A percentile compares a stretch with the other conserved stretches of the same genome.
These are phyloP conservation scores for Neopestalotiopsis rosae DNA, from an alignment of 2,329 filamentous ascomycete genomes.

Conservation along the genomic window DNA sequence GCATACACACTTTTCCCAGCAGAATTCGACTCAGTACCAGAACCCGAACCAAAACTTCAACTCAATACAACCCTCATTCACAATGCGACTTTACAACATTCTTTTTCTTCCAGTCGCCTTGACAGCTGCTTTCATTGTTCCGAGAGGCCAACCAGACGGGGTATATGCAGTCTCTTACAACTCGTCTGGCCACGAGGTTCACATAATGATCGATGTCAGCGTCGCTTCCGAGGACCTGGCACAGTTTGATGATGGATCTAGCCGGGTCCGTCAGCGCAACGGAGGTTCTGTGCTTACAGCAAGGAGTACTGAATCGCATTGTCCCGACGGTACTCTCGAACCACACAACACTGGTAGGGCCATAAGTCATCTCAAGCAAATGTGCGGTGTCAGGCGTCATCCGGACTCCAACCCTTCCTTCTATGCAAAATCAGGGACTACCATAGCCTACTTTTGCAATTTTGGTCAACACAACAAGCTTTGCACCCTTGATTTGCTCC, in stretches of 20 bases:
- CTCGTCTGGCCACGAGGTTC: background rate
- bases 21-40: too few species aligned
- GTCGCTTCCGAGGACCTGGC: background rate
- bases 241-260: background rate
- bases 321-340: background rate
- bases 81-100: background rate
- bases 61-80: background rate
- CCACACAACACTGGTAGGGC: background rate
- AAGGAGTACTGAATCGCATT: background rate
- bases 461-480: background rate
- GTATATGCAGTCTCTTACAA: background rate
- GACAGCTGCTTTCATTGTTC: background rate
- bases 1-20: too few species aligned
- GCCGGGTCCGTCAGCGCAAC: background rate
- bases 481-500: background rate
- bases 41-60: too few species aligned
- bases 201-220: background rate
- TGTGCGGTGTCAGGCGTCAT: background rate
- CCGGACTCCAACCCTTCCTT: background rate
- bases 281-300: background rate
- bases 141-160: background rate
- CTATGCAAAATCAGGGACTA: background rate
- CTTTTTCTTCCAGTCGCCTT: background rate
- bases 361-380: background rate
- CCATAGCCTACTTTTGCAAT: slow-evolving; percentile 4